These are phyloP conservation scores for Herpetomonas tarakana DNA, from an alignment of 208 protist species.

Conservation along the genomic window DNA sequence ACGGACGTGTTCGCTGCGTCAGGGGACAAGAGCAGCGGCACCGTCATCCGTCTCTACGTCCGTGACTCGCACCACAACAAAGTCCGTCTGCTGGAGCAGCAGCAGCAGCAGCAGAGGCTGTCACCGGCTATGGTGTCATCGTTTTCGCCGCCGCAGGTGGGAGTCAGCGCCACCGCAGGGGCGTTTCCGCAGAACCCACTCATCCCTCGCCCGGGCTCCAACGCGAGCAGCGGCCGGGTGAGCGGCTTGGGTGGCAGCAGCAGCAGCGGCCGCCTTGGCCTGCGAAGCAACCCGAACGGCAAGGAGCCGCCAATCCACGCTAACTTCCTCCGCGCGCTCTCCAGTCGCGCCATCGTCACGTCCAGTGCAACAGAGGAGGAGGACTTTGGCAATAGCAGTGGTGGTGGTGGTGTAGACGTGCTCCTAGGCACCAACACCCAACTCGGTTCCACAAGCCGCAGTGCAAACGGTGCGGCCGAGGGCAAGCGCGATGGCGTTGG, in stretches of 20 bases:
- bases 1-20: not conserved
- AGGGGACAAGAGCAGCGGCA: constrained; percentile 37
- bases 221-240: not conserved
- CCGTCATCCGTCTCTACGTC: constrained; percentile 77
- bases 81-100: constrained; percentile 18
- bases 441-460: not conserved
- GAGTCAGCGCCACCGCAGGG: not conserved
- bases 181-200: no score
- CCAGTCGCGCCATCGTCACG: not conserved
- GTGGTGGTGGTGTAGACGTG: no score
- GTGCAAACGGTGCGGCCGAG: not conserved
- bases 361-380: not conserved
- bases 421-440: not conserved
- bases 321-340: no score
- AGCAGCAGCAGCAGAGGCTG: constrained; percentile 13
- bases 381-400: not conserved
- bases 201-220: not conserved
- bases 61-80: constrained; percentile 59
- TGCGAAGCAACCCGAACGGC: no score
- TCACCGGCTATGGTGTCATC: not conserved
- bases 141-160: not conserved
- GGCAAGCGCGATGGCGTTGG: not conserved
- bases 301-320: not conserved
- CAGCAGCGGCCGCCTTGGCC: not conserved
- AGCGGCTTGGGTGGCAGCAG: not conserved